Percentiles rank a stretch among this genome's conserved stretches.
phyloP scores from a whole-genome alignment of 2,329 filamentous ascomycete genomes.

The Simplicillium aogashimaense region DNA sequence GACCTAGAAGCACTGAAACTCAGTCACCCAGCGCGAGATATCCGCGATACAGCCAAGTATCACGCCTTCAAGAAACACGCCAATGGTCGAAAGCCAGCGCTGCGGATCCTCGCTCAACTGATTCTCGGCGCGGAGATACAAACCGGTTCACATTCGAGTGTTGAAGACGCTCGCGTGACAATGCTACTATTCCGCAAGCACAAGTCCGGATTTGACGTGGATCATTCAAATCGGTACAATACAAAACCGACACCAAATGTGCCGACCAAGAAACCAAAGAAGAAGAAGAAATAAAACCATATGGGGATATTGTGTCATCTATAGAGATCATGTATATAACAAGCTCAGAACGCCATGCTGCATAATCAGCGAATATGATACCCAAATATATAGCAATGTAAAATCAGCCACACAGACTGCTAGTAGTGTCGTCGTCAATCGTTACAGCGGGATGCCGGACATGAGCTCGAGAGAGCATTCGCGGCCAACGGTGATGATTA shows the following conservation, averaged over 20 bases:
- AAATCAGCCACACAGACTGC: background rate
- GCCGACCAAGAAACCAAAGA: conserved; percentile 29
- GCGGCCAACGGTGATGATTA: conserved; percentile 59
- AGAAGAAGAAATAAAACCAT: conserved; percentile 26
- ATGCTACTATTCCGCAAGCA: conserved; percentile 82
- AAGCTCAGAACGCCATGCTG: background rate
- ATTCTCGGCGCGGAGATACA: conserved; percentile 54
- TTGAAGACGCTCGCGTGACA: conserved; percentile 75
- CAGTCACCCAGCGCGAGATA: conserved; percentile 67
- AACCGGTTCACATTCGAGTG: conserved; percentile 52
- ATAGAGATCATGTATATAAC: background rate
- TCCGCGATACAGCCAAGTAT: conserved; percentile 77
- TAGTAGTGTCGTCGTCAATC: too few relatives aligned
- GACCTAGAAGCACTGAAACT: conserved; percentile 68
- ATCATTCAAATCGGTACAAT: conserved; percentile 60
- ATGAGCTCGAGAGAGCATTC: conserved; percentile 59
- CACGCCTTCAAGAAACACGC: conserved; percentile 61
- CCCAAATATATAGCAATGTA: background rate
- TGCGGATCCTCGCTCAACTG: conserved; percentile 48
- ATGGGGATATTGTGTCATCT: background rate
- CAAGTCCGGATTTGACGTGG: conserved; percentile 77
- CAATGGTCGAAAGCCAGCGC: conserved; percentile 57
- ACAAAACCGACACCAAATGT: conserved; percentile 14
- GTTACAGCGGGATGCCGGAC: conserved; percentile 55
- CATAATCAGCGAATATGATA: background rate